phyloP scores from a whole-genome alignment of 495 filamentous ascomycete genomes.

The Monascus purpureus region DNA sequence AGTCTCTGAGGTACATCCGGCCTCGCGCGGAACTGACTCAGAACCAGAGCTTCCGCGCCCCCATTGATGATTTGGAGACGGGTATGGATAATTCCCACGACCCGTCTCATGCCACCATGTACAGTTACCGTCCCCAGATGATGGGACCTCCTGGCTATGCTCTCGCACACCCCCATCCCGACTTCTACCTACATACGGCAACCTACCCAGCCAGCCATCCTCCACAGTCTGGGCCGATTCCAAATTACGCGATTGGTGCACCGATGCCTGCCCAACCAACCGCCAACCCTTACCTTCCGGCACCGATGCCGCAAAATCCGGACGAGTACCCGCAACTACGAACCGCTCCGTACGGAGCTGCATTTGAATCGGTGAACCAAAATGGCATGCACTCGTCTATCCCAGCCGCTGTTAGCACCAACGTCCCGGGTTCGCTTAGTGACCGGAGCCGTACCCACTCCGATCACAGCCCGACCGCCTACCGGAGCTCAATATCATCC shows the following conservation, averaged over 20 bases:
- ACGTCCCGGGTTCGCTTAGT: conserved; percentile 17
- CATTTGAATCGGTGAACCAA: conserved; percentile 24
- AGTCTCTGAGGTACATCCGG: conserved; percentile 37
- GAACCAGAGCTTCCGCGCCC: conserved; percentile 57
- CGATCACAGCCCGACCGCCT: conserved; percentile 27
- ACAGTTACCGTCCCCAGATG: conserved; percentile 27
- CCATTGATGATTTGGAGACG: conserved; percentile 45
- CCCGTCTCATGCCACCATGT: conserved; percentile 22
- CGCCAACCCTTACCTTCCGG: not conserved
- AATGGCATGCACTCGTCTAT: conserved; percentile 24
- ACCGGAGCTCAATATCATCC: conserved; percentile 31
- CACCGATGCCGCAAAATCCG: conserved; percentile 15
- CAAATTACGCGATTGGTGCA: conserved; percentile 22
- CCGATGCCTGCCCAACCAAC: conserved; percentile 11
- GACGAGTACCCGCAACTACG: conserved; percentile 28
- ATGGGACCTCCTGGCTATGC: conserved; percentile 24
- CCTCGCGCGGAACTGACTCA: conserved; percentile 46
- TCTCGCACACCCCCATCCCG: conserved; percentile 20
- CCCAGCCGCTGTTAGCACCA: conserved; percentile 16
- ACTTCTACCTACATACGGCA: conserved; percentile 25
- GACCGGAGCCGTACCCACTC: conserved; percentile 30
- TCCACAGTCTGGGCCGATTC: conserved; percentile 18
- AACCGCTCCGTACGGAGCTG: conserved; percentile 18
- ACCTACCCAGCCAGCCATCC: conserved; percentile 25
- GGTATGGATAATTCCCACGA: conserved; percentile 26